These are phyloP conservation scores for Secale cereale DNA, from an alignment of 176 grass and related monocot species.

Conservation along the genomic window DNA sequence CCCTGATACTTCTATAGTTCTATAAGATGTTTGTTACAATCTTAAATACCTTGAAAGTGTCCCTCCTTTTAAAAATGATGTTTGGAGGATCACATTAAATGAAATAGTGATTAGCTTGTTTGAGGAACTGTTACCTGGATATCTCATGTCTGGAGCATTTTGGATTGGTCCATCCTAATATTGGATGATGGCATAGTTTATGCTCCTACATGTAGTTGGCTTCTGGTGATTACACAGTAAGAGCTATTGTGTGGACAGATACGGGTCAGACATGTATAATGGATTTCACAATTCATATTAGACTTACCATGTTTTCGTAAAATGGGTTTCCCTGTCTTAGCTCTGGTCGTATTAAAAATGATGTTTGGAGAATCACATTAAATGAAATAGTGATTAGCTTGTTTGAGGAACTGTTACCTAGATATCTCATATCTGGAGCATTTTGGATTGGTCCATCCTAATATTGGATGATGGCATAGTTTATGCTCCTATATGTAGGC, in stretches of 20 bases:
- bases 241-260: constrained; percentile 64
- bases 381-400: not conserved
- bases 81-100: not conserved
- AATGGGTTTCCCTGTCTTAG: not conserved
- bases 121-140: not conserved
- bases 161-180: constrained; percentile 49
- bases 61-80: not conserved
- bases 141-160: constrained; percentile 29
- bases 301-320: not conserved
- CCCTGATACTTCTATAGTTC: not conserved
- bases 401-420: not conserved
- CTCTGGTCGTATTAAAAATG: not conserved
- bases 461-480: constrained; percentile 55
- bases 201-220: constrained; percentile 41
- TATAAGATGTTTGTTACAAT: not conserved
- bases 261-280: constrained; percentile 44
- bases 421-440: constrained; percentile 26
- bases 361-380: not conserved
- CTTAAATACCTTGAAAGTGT: not conserved
- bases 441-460: constrained; percentile 49
- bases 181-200: constrained; percentile 55
- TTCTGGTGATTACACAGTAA: constrained; percentile 57
- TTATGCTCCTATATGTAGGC: constrained; percentile 45
- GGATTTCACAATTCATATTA: constrained; percentile 8
- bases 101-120: not conserved